Percentiles rank a stretch among this genome's conserved stretches.
phyloP scores from a whole-genome alignment of 2,329 filamentous ascomycete species.

The Venturia nashicola region DNA sequence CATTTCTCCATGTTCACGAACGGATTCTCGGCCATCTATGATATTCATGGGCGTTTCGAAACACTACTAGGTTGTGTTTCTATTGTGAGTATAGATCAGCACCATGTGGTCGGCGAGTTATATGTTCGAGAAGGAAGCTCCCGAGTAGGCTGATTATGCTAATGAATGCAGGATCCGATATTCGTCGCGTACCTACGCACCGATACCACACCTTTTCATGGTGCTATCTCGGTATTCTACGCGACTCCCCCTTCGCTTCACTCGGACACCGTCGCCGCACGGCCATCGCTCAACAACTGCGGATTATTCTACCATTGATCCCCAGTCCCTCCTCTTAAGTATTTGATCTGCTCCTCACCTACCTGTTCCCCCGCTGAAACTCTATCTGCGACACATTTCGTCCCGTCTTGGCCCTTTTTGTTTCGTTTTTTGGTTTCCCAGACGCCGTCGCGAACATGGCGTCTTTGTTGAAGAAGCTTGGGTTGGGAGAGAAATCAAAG shows the following conservation, averaged over 20 bases:
- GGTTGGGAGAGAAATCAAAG: not conserved
- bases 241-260: not conserved
- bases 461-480: not conserved
- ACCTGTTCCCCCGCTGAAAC: not conserved
- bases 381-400: not conserved
- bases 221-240: not conserved
- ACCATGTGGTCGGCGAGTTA: not conserved
- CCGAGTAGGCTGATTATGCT: not conserved
- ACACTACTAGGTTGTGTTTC: not conserved
- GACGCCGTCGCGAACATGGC: not conserved
- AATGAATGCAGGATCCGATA: not conserved
- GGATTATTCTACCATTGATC: too few species aligned
- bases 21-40: too few species aligned
- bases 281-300: not conserved
- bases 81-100: not conserved
- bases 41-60: too few species aligned
- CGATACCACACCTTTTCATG: not conserved
- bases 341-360: not conserved
- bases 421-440: not conserved
- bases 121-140: too few species aligned
- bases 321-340: not conserved
- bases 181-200: not conserved
- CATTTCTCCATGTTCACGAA: not conserved
- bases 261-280: not conserved
- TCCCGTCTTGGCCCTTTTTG: not conserved